Evolutionary conservation across 1,284 basidiomycete genomes (phyloP).

Genomic region (Cutaneotrichosporon sp.): DNA sequence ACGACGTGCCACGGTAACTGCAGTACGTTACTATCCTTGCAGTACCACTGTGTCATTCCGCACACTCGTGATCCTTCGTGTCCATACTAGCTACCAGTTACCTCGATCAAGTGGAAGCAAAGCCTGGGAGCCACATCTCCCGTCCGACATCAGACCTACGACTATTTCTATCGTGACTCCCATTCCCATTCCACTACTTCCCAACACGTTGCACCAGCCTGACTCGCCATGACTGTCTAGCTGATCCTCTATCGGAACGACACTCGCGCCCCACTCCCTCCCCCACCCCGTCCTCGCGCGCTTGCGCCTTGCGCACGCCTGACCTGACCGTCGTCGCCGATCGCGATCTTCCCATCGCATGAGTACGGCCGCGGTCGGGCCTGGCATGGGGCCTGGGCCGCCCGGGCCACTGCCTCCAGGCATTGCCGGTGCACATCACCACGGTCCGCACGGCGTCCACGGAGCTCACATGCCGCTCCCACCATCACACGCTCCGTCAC

Average conservation of each 20-base stretch:
- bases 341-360: slow-evolving; percentile 2
- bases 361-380: slow-evolving; percentile 8
- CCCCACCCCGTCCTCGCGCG: background rate
- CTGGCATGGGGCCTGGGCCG: slow-evolving; percentile 3
- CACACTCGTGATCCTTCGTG: too few species aligned
- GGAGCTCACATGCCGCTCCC: background rate
- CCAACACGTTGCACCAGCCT: background rate
- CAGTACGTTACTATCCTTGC: too few species aligned
- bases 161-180: too few species aligned
- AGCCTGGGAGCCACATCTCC: too few species aligned
- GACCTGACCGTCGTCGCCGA: background rate
- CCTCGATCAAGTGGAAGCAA: too few species aligned
- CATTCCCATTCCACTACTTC: background rate
- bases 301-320: background rate
- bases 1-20: too few species aligned
- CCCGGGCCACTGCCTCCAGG: background rate
- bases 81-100: too few species aligned
- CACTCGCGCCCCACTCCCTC: background rate
- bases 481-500: background rate
- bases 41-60: too few species aligned
- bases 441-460: background rate
- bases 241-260: too few species aligned
- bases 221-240: background rate
- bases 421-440: background rate
- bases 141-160: too few species aligned